Evolutionary conservation across 805 yeast genomes (phyloP), one percentile per base, ranked within the genome.

Genomic region (Helenozyma rhizophorensis): DNA sequence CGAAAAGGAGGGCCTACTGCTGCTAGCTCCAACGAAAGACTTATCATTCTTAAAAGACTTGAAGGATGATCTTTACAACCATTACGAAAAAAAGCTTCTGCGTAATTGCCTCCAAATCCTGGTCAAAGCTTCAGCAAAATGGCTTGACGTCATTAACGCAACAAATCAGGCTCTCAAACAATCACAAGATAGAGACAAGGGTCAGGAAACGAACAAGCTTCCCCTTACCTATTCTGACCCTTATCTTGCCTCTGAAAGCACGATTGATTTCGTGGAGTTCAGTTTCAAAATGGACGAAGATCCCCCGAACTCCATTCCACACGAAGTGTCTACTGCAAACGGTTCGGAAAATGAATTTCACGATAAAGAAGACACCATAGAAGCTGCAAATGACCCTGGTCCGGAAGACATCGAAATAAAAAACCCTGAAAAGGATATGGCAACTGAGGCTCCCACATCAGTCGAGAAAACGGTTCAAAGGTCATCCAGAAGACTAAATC

Each of bases 221-320:
- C 72, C 67, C 26, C 47, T 67, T 4, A 73, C 60, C 42, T 51
- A 61, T 21, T 51, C 66, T 19, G 86, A 80, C 43, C 70, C 74
- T 0, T 80, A 82, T 42, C 45, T 60, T 10, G 61, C 74, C 18
- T 60, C 74, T 0, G 76, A 71, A 22, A 60, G 56, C 3, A 68
- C 79, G 0, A 55, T 78, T 2, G 80, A 74, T 24, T 51, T 54
- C 8, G 51, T 80, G 2, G 46, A 39, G 11, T 62, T 75, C 33
- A 50, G 47, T 4, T 30, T 60, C 21, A 36, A 27, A 25, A 14
- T 27, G 10, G 36, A 32, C 8, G 37, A 38, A 9, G 37, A 30
- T 9, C 14, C n/a, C n/a, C n/a, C n/a, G n/a, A n/a, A n/a, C n/a
- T n/a, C n/a, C n/a, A n/a, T n/a, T n/a, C n/a, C n/a, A n/a, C n/a